Percentiles rank a stretch among this genome's conserved stretches.
These are phyloP conservation scores for Vitis amurensis DNA, from an alignment of 164 flowering plant genomes.

Conservation along the genomic window DNA sequence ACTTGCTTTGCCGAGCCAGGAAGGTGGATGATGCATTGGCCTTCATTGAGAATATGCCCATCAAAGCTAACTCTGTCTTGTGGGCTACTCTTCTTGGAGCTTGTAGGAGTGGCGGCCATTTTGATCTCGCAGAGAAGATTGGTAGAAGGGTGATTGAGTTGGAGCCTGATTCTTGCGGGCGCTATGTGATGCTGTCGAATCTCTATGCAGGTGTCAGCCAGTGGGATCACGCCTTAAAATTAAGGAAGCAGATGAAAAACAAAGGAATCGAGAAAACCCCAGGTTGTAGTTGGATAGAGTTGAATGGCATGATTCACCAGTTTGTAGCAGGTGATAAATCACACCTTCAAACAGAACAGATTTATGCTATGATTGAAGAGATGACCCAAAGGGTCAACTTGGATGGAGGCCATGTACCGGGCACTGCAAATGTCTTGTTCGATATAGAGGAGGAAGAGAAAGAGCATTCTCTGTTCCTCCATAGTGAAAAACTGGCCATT, in stretches of 20 bases:
- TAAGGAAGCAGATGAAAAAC: conserved; percentile 18
- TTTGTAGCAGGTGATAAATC: conserved; percentile 37
- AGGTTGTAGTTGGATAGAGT: conserved; percentile 24
- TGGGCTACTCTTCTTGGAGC: conserved; percentile 25
- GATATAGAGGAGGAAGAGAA: conserved; percentile 28
- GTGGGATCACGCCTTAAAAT: conserved; percentile 16
- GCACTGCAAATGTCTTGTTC: conserved; percentile 27
- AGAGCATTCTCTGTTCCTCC: conserved; percentile 16
- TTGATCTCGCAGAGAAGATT: conserved; percentile 17
- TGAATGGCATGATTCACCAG: conserved; percentile 26
- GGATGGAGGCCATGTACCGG: conserved; percentile 26
- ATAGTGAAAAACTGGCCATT: conserved; percentile 38
- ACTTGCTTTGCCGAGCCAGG: conserved; percentile 36
- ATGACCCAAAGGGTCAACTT: conserved; percentile 27
- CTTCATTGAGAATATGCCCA: conserved; percentile 18
- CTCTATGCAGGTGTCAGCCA: conserved; percentile 15
- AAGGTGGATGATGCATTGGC: conserved; percentile 15
- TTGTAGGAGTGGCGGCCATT: conserved; percentile 6
- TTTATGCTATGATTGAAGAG: conserved; percentile 33
- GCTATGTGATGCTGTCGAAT: conserved; percentile 22
- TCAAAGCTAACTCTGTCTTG: conserved; percentile 19
- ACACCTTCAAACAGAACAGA: conserved; percentile 21
- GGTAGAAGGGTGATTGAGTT: conserved; percentile 15
- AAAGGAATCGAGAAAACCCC: conserved; percentile 18
- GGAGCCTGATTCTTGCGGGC: conserved; percentile 22